Evolutionary conservation across 441 rosid species (phyloP).

Genomic region (Viola pubescens): DNA sequence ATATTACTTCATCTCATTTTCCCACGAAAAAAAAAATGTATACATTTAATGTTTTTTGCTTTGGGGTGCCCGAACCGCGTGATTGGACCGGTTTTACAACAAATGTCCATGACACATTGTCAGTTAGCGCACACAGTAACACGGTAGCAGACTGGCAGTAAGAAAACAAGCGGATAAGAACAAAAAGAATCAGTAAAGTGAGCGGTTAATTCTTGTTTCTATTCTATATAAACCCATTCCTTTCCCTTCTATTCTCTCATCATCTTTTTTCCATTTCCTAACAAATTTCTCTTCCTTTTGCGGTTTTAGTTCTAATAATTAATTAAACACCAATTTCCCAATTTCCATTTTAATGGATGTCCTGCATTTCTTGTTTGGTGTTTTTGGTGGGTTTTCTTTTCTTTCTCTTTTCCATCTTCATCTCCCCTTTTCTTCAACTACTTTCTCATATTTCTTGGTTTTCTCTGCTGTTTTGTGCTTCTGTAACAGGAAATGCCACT

Average conservation of each 20-base stretch:
- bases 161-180: conserved; percentile 5
- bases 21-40: too few species aligned
- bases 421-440: neutral
- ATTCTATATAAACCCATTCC: conserved; percentile 21
- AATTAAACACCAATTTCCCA: neutral
- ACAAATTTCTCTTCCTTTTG: neutral
- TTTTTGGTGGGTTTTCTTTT: conserved; percentile 49
- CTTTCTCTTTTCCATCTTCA: conserved; percentile 7
- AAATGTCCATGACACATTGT: neutral
- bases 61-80: too few species aligned
- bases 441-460: neutral
- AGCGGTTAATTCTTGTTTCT: conserved; percentile 9
- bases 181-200: neutral
- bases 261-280: neutral
- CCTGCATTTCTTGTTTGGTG: conserved; percentile 67
- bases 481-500: conserved; percentile 72
- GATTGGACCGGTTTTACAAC: too few species aligned
- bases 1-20: too few species aligned
- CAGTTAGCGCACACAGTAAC: conserved; percentile 1
- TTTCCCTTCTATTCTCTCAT: neutral
- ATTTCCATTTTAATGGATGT: conserved; percentile 32
- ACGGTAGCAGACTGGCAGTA: neutral
- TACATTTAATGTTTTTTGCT: too few species aligned
- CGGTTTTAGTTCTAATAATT: neutral
- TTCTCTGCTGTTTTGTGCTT: neutral